Conservation (phyloP, 2,329 filamentous ascomycete genomes). For the Diaporthe longicolla region DNA sequence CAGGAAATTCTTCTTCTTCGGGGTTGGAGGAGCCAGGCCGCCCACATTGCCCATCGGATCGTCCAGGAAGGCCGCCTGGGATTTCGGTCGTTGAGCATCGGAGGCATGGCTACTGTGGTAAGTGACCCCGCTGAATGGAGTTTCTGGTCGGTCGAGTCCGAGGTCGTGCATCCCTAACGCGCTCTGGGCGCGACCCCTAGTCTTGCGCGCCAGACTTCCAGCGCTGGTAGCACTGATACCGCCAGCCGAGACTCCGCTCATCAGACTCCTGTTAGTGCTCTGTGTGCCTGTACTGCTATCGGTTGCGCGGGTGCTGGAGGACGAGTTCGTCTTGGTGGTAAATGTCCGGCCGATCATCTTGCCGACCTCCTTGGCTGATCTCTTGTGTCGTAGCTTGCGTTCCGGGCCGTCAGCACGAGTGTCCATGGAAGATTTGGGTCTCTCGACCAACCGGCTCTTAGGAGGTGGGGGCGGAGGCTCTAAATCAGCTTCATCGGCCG, state of each 20-base stretch:
- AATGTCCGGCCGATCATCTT: constrained; percentile 82
- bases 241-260: constrained; percentile 93
- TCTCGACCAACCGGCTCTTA: constrained; percentile 65
- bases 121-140: constrained; percentile 82
- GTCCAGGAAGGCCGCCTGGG: constrained; percentile 75
- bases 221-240: constrained; percentile 96
- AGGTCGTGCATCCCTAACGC: constrained; percentile 73
- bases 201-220: constrained; percentile 88
- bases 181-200: constrained; percentile 73
- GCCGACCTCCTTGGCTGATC: constrained; percentile 84
- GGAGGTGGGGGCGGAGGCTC: constrained; percentile 73
- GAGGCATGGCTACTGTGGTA: constrained; percentile 92
- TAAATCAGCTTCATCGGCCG: constrained; percentile 52
- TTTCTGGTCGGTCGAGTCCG: constrained; percentile 70
- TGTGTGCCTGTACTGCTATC: constrained; percentile 78
- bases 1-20: constrained; percentile 91
- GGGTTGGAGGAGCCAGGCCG: constrained; percentile 80
- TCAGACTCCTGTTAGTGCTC: constrained; percentile 86
- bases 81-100: constrained; percentile 69
- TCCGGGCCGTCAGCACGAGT: constrained; percentile 56
- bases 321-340: constrained; percentile 89
- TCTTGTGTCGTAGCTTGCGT: constrained; percentile 71
- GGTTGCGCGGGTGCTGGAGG: constrained; percentile 78
- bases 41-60: constrained; percentile 80
- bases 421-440: constrained; percentile 73